phyloP scores from a whole-genome alignment of 2,329 filamentous ascomycete species.

The Elsinoe necatrix region DNA sequence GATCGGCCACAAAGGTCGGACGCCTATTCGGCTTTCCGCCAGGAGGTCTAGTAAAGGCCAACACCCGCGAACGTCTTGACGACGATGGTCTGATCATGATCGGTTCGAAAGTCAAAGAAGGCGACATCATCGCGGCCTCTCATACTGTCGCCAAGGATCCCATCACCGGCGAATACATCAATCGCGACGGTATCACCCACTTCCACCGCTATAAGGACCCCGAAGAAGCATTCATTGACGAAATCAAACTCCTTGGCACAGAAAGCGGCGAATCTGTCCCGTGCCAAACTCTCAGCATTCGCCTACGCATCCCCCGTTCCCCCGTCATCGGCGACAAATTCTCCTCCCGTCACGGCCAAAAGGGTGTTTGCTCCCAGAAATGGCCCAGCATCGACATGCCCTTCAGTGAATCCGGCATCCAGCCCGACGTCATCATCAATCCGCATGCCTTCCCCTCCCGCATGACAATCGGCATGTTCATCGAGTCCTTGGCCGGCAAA shows the following conservation, averaged over 20 bases:
- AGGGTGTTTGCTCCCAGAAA: constrained; percentile 92
- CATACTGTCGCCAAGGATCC: constrained; percentile 75
- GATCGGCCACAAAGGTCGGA: constrained; percentile 52
- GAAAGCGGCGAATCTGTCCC: constrained; percentile 78
- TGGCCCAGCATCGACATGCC: constrained; percentile 94
- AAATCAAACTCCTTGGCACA: constrained; percentile 80
- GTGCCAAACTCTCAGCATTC: constrained; percentile 81
- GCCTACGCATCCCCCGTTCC: constrained; percentile 80
- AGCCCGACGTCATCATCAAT: constrained; percentile 98
- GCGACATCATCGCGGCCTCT: constrained; percentile 80
- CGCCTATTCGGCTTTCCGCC: constrained; percentile 91
- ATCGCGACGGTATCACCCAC: constrained; percentile 76
- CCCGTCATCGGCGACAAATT: constrained; percentile 98
- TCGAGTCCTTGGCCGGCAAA: constrained; percentile 94
- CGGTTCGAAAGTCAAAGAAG: constrained; percentile 67
- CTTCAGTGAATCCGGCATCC: constrained; percentile 91
- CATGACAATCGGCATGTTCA: constrained; percentile 99
- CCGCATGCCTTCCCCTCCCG: constrained; percentile 98
- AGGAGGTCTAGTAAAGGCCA: constrained; percentile 60
- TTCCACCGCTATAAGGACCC: constrained; percentile 92
- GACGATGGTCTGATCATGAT: constrained; percentile 79
- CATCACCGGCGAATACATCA: constrained; percentile 65
- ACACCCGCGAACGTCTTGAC: constrained; percentile 66
- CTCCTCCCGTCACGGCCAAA: constrained; percentile 95
- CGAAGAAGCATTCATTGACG: constrained; percentile 82